Percentiles rank a stretch among this genome's conserved stretches.
These are phyloP conservation scores for Yarrowia bubula DNA, from an alignment of 805 yeast species.

Conservation along the genomic window DNA sequence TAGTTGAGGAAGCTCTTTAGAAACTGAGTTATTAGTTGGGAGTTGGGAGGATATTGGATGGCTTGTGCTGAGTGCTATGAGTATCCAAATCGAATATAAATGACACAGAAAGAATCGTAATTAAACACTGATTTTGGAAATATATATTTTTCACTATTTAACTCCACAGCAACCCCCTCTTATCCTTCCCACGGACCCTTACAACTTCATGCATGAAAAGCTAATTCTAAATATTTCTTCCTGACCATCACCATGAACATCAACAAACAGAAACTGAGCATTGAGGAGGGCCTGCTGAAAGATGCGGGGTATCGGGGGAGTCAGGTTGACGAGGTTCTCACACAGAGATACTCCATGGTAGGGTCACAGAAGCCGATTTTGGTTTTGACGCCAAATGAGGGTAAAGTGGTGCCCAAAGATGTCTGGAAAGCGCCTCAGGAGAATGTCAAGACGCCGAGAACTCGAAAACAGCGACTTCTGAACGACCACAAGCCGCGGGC, in stretches of 20 bases:
- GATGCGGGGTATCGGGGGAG: slow-evolving; percentile 29
- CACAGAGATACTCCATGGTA: slow-evolving; percentile 40
- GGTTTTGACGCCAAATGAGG: slow-evolving; percentile 31
- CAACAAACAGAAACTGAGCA: slow-evolving; percentile 21
- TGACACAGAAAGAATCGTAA: too few species aligned
- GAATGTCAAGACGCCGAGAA: neutral
- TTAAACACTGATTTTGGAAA: too few species aligned
- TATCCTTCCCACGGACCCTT: neutral
- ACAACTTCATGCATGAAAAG: neutral
- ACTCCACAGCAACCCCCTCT: too few species aligned
- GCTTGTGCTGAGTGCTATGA: too few species aligned
- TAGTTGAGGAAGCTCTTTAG: too few species aligned
- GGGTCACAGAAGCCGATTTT: slow-evolving; percentile 42
- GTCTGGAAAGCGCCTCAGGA: slow-evolving; percentile 28
- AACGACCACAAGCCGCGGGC: slow-evolving; percentile 8
- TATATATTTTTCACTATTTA: too few species aligned
- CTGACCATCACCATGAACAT: slow-evolving; percentile 14
- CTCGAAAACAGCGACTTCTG: neutral
- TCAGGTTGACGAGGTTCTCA: slow-evolving; percentile 40
- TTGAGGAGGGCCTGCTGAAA: slow-evolving; percentile 3
- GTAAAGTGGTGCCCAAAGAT: neutral
- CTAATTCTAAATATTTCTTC: slow-evolving; percentile 13
- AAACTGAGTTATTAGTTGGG: too few species aligned
- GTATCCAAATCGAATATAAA: too few species aligned
- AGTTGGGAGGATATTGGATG: too few species aligned